A percentile compares a stretch with the other conserved stretches of the same genome.
phyloP scores from a whole-genome alignment of 208 protist genomes.

The Ichthyophonus hoferi region DNA sequence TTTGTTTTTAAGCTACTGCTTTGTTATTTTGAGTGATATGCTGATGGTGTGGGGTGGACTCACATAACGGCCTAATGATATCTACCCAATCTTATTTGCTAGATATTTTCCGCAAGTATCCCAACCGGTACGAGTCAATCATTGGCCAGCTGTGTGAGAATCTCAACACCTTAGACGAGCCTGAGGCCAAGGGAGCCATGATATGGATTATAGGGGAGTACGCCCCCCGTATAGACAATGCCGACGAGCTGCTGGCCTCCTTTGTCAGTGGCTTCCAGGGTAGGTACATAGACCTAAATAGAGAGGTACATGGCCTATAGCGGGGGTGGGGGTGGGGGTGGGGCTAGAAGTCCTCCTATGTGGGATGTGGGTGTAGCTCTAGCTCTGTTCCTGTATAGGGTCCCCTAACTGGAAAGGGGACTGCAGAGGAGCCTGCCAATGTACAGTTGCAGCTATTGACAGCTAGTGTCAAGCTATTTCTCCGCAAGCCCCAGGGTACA shows the following conservation, averaged over 20 bases:
- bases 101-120: slow-evolving; percentile 89
- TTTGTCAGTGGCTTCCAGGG: slow-evolving; percentile 90
- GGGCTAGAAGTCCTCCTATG: too few relatives aligned
- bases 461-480: slow-evolving; percentile 93
- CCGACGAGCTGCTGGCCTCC: slow-evolving; percentile 80
- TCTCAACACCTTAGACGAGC: slow-evolving; percentile 84
- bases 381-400: too few relatives aligned
- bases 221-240: slow-evolving; percentile 86
- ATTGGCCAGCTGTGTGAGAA: slow-evolving; percentile 88
- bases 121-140: slow-evolving; percentile 80
- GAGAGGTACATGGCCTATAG: too few relatives aligned
- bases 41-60: too few relatives aligned
- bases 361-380: too few relatives aligned
- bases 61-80: too few relatives aligned
- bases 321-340: too few relatives aligned
- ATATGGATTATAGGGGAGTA: slow-evolving; percentile 99
- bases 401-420: too few relatives aligned
- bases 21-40: too few relatives aligned
- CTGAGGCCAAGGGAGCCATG: slow-evolving; percentile 87
- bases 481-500: slow-evolving; percentile 76
- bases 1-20: not conserved
- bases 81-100: too few relatives aligned
- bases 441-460: slow-evolving; percentile 93
- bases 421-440: slow-evolving; percentile 66
- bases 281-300: too few relatives aligned